Base-by-base conservation (phyloP, 352 stramenopile species). In the Phytophthora nicotianae region DNA sequence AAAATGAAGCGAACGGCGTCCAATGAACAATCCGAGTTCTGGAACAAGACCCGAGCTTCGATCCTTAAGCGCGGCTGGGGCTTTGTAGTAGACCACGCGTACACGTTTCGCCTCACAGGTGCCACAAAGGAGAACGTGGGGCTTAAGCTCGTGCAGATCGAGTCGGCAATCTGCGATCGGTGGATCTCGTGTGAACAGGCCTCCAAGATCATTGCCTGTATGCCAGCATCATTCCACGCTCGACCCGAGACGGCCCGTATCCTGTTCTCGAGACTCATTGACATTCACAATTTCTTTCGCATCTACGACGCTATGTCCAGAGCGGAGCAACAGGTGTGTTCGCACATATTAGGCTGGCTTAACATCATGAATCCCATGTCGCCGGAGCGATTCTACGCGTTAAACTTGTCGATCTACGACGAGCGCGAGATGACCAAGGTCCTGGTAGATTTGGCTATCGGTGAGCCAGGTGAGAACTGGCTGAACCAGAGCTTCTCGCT, bases 381-480 rank as follows among this genome's bases (percentile, higher is more conserved):
- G 3, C 81, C 86, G 27, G 84, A 93, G 60, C 81, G 83, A 2
- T 62, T 65, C 29, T 93, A 95, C 69, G 69, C 66, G 27, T 72
- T 93, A 10, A 84, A 93, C 55, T 58, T 93, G 51, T 79, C 77
- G 2, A 65, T 93, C 40, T 66, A 77, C 43, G 86, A 93, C 57
- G 83, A 95, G 62, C 79, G 86, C 9, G 84, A 93, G 59, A 82
- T 89, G 69, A 86, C 81, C 41, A 93, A 93, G 58, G 60, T 93
- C 37, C 79, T 93, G 11, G 85, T 95, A 47, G 72, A 82, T 26
- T 65, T 93, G 26, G 84, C 86, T n/a, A 90, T 92, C 53, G 74
- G 74, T 3, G 86, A 95, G 42, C 86, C 86, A 9, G 84, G 86
- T 0, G 86, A 94, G 58, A 94, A 94, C 59, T 94, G 86, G 86